Percentiles rank a stretch among this genome's conserved stretches.
These are phyloP conservation scores for Spergularia marina DNA, from an alignment of 148 eudicot species.

Conservation along the genomic window DNA sequence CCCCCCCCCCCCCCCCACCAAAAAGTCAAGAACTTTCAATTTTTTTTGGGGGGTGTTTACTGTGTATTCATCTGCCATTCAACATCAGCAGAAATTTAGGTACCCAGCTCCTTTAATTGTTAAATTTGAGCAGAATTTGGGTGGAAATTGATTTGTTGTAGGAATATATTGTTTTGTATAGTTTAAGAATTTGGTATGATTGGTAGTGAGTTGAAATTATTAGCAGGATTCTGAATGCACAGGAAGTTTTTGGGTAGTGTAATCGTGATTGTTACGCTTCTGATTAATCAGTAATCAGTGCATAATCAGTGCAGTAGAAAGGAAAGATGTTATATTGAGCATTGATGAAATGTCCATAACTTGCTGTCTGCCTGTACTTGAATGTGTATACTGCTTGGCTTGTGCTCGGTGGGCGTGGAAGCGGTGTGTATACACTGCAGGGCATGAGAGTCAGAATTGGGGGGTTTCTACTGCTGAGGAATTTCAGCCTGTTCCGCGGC, in stretches of 20 bases:
- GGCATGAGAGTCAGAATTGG: constrained; percentile 85
- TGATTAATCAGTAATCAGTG: constrained; percentile 15
- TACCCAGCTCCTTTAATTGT: neutral
- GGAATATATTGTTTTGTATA: neutral
- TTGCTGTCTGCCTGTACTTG: constrained; percentile 80
- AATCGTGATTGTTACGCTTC: neutral
- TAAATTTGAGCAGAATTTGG: neutral
- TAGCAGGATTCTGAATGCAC: constrained; percentile 8
- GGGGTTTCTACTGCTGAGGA: constrained; percentile 66
- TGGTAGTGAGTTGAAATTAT: neutral
- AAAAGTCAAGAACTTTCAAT: constrained; percentile 13
- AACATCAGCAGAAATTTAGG: constrained; percentile 15
- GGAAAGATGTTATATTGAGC: constrained; percentile 11
- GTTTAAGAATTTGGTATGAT: neutral
- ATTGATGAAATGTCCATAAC: constrained; percentile 60
- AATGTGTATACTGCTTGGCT: constrained; percentile 87
- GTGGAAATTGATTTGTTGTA: neutral
- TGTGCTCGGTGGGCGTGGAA: constrained; percentile 94
- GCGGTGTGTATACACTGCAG: constrained; percentile 70
- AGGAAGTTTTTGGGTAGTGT: neutral
- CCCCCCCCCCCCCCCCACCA: neutral
- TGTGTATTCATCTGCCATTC: constrained; percentile 7
- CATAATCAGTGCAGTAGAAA: neutral
- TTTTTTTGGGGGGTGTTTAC: neutral
- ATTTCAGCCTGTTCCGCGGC: constrained; percentile 74